Base-by-base conservation (phyloP, 306 rosid species). In the Dryas drummondii region DNA sequence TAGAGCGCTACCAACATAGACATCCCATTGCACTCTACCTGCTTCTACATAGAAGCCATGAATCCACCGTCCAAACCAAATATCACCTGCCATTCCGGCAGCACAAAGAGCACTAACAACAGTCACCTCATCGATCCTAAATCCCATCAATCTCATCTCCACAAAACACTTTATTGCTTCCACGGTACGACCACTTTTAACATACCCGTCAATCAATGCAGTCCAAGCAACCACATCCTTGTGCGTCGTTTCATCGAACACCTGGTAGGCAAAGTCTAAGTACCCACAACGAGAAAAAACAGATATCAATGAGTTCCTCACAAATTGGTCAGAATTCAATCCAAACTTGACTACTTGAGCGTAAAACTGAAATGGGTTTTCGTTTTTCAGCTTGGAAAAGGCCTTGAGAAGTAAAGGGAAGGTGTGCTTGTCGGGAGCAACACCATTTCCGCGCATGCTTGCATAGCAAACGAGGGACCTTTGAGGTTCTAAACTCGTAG, bases 191-290 rank as follows among this genome's bases (percentile, higher is more conserved):
- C 85, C 83, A 44, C 77, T 84, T 75, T 85, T 88, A 17, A 82
- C 82, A 72, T 70, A 84, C 57, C 93, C 93, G 66, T 85, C 81
- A 59, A 88, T 76, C 92, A 91, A 84, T 3, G 94, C 86, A 46
- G 83, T 88, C 80, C 88, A 91, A 78, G 89, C 80, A 49, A 91
- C 84, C 84, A 91, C 88, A 78, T 88, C 97, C 81, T 79, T 66
- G 7, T 17, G 62, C 49, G 55, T 53, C 74, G 85, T 80, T 26
- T 61, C 59, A 77, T 82, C 88, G 81, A 91, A 87, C 74, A 91
- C 15, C 60, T 68, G 48, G 14, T 76, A 71, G 0, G 97, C 97
- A 79, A 57, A 76, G 4, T 51, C 54, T 16, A 88, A 14, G 55
- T 83, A 75, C 54, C 90, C 84, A 9, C 76, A 79, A 75, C 85